Evolutionary conservation across 2,329 filamentous ascomycete genomes (phyloP).

Genomic region (Penicillium hesseltinei): DNA sequence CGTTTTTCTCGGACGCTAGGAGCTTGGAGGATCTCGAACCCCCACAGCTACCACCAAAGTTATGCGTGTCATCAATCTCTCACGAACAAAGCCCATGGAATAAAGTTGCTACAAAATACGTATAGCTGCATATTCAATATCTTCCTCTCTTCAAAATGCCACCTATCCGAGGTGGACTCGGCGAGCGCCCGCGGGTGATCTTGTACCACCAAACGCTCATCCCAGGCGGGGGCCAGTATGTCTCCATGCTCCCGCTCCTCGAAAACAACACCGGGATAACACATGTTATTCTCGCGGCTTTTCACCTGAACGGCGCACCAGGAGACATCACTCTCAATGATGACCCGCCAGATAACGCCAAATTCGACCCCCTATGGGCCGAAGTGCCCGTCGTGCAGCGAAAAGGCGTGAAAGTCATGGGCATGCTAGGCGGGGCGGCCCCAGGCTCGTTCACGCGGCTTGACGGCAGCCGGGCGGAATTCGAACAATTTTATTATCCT

Average conservation of each 20-base stretch:
- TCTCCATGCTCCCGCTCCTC: slow-evolving; percentile 62
- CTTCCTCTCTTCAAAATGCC: slow-evolving; percentile 32
- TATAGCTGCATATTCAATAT: not conserved
- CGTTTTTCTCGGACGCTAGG: not conserved
- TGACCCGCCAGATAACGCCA: slow-evolving; percentile 64
- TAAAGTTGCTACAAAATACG: not conserved
- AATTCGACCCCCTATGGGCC: slow-evolving; percentile 72
- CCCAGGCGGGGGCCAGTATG: slow-evolving; percentile 51
- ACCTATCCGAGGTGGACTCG: slow-evolving; percentile 31
- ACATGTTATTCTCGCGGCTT: slow-evolving; percentile 81
- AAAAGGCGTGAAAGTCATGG: slow-evolving; percentile 74
- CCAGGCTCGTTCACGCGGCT: slow-evolving; percentile 67
- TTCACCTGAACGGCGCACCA: slow-evolving; percentile 73
- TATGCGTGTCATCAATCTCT: not conserved
- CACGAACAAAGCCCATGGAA: not conserved
- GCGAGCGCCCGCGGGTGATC: slow-evolving; percentile 39
- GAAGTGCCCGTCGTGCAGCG: slow-evolving; percentile 72
- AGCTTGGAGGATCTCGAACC: not conserved
- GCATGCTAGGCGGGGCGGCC: slow-evolving; percentile 84
- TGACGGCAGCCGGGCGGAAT: slow-evolving; percentile 58
- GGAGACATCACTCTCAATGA: slow-evolving; percentile 76
- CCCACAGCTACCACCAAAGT: not conserved
- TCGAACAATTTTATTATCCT: slow-evolving; percentile 72
- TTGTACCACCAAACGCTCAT: slow-evolving; percentile 66
- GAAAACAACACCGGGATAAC: slow-evolving; percentile 63